Conservation (phyloP, 1,284 basidiomycete genomes). For the Puccinia brachypodii region DNA sequence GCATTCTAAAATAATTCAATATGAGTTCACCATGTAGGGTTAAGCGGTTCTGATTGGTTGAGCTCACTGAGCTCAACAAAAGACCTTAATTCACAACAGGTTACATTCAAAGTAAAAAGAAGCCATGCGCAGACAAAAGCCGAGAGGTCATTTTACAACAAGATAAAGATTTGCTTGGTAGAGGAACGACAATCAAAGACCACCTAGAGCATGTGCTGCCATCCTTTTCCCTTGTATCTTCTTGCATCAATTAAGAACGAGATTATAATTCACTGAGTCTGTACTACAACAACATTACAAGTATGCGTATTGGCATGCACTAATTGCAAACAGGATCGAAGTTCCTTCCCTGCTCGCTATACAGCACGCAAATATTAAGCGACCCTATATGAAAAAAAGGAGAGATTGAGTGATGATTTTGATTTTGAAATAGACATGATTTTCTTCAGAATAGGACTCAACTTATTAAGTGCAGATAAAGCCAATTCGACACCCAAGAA, state of each 20-base stretch:
- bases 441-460: slow-evolving; percentile 24
- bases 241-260: neutral
- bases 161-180: neutral
- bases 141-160: neutral
- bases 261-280: neutral
- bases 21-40: too few relatives aligned
- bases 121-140: neutral
- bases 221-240: neutral
- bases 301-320: neutral
- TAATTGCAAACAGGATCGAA: neutral
- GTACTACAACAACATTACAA: neutral
- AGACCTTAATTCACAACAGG: neutral
- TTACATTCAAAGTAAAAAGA: neutral
- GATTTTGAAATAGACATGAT: too few relatives aligned
- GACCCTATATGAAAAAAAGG: neutral
- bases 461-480: slow-evolving; percentile 44
- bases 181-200: slow-evolving; percentile 2
- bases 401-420: neutral
- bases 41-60: too few relatives aligned
- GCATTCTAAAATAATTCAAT: too few relatives aligned
- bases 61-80: too few relatives aligned
- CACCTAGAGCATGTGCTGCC: too few relatives aligned
- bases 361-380: neutral
- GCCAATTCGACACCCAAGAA: slow-evolving; percentile 67
- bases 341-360: neutral